These are phyloP conservation scores for Leptographium procerum DNA, from an alignment of 2,329 filamentous ascomycete genomes.

Conservation along the genomic window DNA sequence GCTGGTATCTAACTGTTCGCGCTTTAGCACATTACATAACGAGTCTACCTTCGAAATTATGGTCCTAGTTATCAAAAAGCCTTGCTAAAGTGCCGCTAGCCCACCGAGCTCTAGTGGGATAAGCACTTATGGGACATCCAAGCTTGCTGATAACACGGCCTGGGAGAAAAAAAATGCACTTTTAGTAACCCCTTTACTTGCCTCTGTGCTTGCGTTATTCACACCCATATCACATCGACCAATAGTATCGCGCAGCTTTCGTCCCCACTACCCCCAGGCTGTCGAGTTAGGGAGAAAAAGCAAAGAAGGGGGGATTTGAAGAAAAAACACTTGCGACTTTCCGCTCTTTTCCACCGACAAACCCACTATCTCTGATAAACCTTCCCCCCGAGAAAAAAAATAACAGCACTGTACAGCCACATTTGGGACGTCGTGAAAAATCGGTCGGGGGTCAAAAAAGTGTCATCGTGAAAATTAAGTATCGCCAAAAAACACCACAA, in stretches of 20 bases:
- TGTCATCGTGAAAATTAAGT: constrained; percentile 18
- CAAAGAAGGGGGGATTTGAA: background rate
- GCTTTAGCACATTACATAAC: background rate
- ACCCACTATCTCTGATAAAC: constrained; percentile 12
- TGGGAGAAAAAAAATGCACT: background rate
- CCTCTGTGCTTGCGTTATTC: background rate
- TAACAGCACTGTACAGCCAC: constrained; percentile 6
- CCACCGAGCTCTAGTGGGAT: constrained; percentile 7
- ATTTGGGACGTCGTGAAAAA: constrained; percentile 13
- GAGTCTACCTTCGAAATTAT: background rate
- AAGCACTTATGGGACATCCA: background rate
- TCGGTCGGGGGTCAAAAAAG: constrained; percentile 12
- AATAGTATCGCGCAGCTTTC: constrained; percentile 2
- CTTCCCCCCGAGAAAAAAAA: constrained; percentile 14
- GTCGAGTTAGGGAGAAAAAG: constrained; percentile 3
- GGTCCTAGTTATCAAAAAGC: background rate
- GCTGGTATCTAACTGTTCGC: no score
- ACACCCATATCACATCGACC: constrained; percentile 1
- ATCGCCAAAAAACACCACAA: constrained; percentile 17
- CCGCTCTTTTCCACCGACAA: constrained; percentile 5
- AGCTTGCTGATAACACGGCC: background rate
- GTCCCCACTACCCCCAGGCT: constrained; percentile 6
- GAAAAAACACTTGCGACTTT: background rate
- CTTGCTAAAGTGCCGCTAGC: constrained; percentile 7
- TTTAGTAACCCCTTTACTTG: background rate